Evolutionary conservation across 129 eudicot species (phyloP), one percentile per base, ranked within the genome.

Genomic region (Lactuca saligna): DNA sequence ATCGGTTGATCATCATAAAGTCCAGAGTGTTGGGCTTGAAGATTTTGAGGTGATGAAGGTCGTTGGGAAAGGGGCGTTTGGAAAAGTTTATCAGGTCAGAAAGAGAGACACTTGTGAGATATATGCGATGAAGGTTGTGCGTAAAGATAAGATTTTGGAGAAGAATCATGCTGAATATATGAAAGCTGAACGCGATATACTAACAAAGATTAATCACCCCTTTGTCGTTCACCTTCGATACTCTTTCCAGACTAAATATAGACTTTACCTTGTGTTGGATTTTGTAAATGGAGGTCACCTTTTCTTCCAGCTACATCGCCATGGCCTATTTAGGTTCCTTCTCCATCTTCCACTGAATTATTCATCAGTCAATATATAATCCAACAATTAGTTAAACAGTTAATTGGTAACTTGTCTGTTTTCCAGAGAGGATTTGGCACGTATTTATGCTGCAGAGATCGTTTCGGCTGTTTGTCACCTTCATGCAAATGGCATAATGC

Each of bases 31-130:
- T 0, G 89, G 96, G 58, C 84, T 91, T 64, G 98, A 91, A 42
- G 91, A 88, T 79, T 91, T 88, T 75, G 98, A 91, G 78, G 79
- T 88, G 8, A 39, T 91, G 81, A 91, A 82, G 70, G 83, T 86
- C 65, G 98, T 91, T 63, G 98, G 98, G 63, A 88, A 84, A 71
- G 98, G 98, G 67, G 94, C 96, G 59, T 91, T 91, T 80, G 98
- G 85, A 16, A 91, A 88, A 78, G 98, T 91, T n/a, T 88, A 63
- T 80, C 98, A 91, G 71, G 98, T 91, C 61, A 82, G 86, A 63
- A 86, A 84, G 82, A 80, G 17, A 72, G 95, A 91, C 13, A 81
- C 86, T 42, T 70, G 66, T 53, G 96, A 91, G 66, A 87, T 88
- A 20, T 91, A 75, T 72, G 96, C 96, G 1, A 91, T 91, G 98